Base-by-base conservation (phyloP, 257 asterid genomes). In the Hygrophila difformis region DNA sequence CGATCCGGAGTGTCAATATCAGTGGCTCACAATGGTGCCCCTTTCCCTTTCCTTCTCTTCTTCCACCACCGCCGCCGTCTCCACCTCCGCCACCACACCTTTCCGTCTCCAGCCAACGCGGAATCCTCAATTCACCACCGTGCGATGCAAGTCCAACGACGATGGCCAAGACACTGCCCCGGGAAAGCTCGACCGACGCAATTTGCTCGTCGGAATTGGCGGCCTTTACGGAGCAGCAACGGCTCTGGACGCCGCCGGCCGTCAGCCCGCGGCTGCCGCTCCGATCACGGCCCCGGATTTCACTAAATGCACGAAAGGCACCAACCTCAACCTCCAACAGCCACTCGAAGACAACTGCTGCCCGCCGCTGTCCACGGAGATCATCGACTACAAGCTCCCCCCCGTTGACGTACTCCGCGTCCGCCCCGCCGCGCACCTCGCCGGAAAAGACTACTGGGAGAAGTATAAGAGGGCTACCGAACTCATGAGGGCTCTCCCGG, bases 391-490 rank as follows among this genome's bases (percentile, higher is more conserved):
- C 56, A 18, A 53, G 51, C 66, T 68, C 23, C 77, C 76, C 13
- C 23, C 9, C n/a, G 26, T 53, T 6, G 6, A 17, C 6, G 11
- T 12, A 12, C 1, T 65, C 7, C 52, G 68, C 2, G 6, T 63
- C 2, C 43, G 87, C 12, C 72, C 62, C 1, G 51, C 87, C 0
- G 80, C 80, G 0, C 80, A 74, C 36, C 39, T 4, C 12, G 65
- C 61, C 2, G 37, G 19, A 10, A 26, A 14, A 8, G 70, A 60
- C 0, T 64, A 64, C 56, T 0, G 67, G 1, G 54, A 51, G 26
- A 73, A 77, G 56, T 73, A 36, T 41, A 64, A 69, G 47, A 42
- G 29, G 5, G 84, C 72, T 10, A 50, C 71, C 1, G 24, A 51
- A 18, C 44, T 44, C 4, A 73, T 73, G 82, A 65, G 53, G 36